A percentile compares a stretch with the other conserved stretches of the same genome.
Conservation (phyloP, 768 basidiomycete species). For the Lactarius vividus region DNA sequence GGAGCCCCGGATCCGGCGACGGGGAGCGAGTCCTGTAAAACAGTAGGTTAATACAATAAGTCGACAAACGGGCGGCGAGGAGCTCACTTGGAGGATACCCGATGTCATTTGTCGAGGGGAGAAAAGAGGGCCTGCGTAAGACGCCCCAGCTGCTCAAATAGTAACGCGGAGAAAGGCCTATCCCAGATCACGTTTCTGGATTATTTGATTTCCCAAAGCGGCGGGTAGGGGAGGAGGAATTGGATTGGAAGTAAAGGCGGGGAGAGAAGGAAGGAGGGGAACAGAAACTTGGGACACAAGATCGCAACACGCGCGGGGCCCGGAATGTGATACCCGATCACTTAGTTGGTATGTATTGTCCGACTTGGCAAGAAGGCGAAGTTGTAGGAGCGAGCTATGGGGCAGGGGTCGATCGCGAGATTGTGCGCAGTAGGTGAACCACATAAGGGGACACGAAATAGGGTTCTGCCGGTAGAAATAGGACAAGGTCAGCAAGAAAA, state of each 20-base stretch:
- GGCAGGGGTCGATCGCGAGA: constrained; percentile 18
- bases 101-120: constrained; percentile 34
- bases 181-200: constrained; percentile 24
- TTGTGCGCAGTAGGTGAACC: constrained; percentile 6
- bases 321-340: constrained; percentile 22
- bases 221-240: constrained; percentile 1
- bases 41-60: background rate
- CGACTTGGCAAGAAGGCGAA: constrained; percentile 6
- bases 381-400: background rate
- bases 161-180: constrained; percentile 22
- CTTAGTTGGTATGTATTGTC: constrained; percentile 2
- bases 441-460: constrained; percentile 19
- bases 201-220: constrained; percentile 28
- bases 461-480: constrained; percentile 17
- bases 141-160: constrained; percentile 21
- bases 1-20: constrained; percentile 30
- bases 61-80: background rate
- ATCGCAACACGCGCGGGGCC: constrained; percentile 16
- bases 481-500: constrained; percentile 13
- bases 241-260: background rate
- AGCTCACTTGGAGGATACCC: constrained; percentile 34
- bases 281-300: constrained; percentile 16
- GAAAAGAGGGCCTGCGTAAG: constrained; percentile 30
- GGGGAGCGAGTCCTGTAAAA: constrained; percentile 35
- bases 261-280: constrained; percentile 6